Evolutionary conservation across 176 grass and related monocot genomes (phyloP), one percentile per base, ranked within the genome.

Genomic region (Pontederia crassipes): DNA sequence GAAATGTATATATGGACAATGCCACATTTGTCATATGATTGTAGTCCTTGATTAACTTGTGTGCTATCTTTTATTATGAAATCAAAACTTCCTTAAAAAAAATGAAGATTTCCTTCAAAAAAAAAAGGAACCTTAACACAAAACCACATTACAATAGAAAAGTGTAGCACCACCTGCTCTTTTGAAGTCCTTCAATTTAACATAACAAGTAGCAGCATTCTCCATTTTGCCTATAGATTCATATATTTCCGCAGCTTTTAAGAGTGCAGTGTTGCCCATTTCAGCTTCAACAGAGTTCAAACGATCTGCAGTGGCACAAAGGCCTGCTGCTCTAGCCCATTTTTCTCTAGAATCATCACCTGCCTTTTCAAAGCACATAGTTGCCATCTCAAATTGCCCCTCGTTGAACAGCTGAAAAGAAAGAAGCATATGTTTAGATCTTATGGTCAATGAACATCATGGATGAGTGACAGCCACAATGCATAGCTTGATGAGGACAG

Each of bases 311-410:
- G 49, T 77, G 12, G 77, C 75, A 54, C 84, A 9, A 60, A 95
- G 90, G 15, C 90, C 90, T 15, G 90, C 80, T 49, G 90, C 90
- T 78, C 68, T 86, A 17, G 86, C 83, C 83, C 86, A 82, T 28
- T 82, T 95, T 69, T 82, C 86, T 55, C 65, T 77, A 35, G 81
- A 53, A 9, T 48, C 64, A 75, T 95, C 90, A 65, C 86, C 90
- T 17, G 86, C 86, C 61, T 86, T 89, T 55, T 87, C 90, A 63
- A 95, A 95, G 57, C 90, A 95, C 80, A 95, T 77, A 10, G 71
- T 77, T 9, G 90, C 90, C 71, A 89, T 86, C 72, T 95, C 90
- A 83, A 81, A 95, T 40, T 89, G 83, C 20, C 60, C 65, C 61
- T 95, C 83, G 27, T 89, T 79, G 46, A 95, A 95, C 29, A 95